These are phyloP conservation scores for Herpetomonas samuelpessoai DNA, from an alignment of 208 protist genomes.

Conservation along the genomic window DNA sequence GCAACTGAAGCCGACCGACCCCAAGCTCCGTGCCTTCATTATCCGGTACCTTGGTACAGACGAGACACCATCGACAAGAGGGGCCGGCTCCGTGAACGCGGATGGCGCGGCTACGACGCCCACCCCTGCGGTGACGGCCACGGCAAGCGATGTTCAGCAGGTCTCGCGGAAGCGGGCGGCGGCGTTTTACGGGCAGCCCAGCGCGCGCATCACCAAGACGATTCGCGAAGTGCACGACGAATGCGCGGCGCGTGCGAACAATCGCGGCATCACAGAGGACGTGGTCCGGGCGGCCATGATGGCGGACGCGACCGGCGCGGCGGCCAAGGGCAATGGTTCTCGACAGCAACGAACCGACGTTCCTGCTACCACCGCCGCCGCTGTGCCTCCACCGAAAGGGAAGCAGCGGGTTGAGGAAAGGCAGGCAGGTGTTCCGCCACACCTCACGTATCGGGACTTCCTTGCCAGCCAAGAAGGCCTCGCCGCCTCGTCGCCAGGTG, in stretches of 20 bases:
- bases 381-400: too few relatives aligned
- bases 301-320: too few relatives aligned
- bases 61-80: constrained; percentile 19
- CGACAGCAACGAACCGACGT: too few relatives aligned
- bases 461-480: too few relatives aligned
- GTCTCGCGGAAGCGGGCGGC: constrained; percentile 13
- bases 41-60: constrained; percentile 61
- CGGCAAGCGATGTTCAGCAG: neutral
- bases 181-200: constrained; percentile 26
- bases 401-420: too few relatives aligned
- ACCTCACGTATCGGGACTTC: too few relatives aligned
- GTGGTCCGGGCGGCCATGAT: neutral
- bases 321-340: too few relatives aligned
- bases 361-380: too few relatives aligned
- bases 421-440: too few relatives aligned
- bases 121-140: constrained; percentile 1
- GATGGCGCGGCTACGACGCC: neutral
- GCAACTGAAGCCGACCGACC: constrained; percentile 56
- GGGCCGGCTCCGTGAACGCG: neutral
- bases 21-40: constrained; percentile 69
- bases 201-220: constrained; percentile 16
- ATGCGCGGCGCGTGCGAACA: neutral
- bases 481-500: too few relatives aligned
- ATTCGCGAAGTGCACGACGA: neutral
- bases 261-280: neutral